phyloP scores from a whole-genome alignment of 148 eudicot genomes.

The Spergularia bocconei region DNA sequence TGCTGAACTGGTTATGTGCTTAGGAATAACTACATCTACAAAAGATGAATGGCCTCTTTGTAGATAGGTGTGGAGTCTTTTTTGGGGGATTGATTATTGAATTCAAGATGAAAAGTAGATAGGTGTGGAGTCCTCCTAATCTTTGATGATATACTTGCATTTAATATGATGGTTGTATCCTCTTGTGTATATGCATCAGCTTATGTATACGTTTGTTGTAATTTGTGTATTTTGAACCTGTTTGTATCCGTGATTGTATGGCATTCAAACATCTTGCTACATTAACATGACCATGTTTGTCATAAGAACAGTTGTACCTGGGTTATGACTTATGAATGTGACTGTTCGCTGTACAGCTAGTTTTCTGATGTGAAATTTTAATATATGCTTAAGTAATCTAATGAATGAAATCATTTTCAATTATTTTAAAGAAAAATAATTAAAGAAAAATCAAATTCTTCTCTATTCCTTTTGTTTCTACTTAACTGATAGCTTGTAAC shows the following conservation, averaged over 20 bases:
- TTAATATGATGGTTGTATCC: background rate
- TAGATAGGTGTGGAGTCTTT: too few species aligned
- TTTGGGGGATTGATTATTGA: background rate
- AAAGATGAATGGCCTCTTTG: background rate
- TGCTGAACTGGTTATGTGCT: too few species aligned
- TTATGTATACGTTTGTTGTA: background rate
- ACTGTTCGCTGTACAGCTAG: background rate
- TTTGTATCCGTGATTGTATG: background rate
- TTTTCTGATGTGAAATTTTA: background rate
- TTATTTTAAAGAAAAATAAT: too few species aligned
- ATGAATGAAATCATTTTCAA: too few species aligned
- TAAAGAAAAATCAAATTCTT: background rate
- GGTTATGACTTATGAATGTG: background rate
- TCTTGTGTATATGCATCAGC: background rate
- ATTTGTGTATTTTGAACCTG: background rate
- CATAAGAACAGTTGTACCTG: background rate
- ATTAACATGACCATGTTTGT: background rate
- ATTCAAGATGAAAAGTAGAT: constrained; percentile 6
- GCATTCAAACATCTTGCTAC: background rate
- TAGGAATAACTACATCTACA: too few species aligned
- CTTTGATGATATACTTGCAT: background rate
- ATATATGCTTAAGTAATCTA: too few species aligned
- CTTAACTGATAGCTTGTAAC: background rate
- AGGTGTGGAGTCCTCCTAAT: background rate
- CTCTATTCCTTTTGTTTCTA: background rate